Conservation (phyloP, 352 stramenopile species). For the Ophiocytium majus region DNA sequence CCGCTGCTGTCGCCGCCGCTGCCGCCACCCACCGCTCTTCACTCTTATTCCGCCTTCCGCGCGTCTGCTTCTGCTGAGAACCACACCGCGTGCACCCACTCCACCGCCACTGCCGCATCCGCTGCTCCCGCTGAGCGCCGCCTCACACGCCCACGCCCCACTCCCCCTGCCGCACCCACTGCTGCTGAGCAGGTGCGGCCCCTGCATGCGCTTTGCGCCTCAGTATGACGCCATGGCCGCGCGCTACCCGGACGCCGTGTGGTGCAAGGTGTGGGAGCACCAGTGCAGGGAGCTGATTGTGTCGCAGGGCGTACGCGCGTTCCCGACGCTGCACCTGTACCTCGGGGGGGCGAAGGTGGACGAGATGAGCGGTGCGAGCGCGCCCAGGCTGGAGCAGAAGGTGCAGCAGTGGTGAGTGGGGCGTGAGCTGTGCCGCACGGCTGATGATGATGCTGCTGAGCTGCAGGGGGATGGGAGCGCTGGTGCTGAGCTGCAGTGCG, state of each 20-base stretch:
- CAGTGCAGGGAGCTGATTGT: constrained; percentile 47
- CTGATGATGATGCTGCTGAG: too few species aligned
- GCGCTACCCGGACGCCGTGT: constrained; percentile 31
- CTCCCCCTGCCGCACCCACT: not conserved
- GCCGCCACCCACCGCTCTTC: too few species aligned
- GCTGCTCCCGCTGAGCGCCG: too few species aligned
- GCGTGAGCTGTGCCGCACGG: too few species aligned
- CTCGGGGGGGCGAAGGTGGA: constrained; percentile 38
- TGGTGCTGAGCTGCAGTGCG: too few species aligned
- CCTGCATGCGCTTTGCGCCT: constrained; percentile 39
- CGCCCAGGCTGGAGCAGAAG: constrained; percentile 35
- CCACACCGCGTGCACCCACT: too few species aligned
- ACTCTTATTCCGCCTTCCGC: not conserved
- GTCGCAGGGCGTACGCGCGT: constrained; percentile 27
- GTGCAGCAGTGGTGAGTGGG: constrained; percentile 29
- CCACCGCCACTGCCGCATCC: too few species aligned
- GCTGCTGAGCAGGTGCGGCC: constrained; percentile 22
- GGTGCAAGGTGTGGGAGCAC: constrained; percentile 46
- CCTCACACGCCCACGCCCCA: too few species aligned
- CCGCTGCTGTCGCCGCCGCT: too few species aligned
- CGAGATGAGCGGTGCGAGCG: constrained; percentile 34
- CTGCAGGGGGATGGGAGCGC: too few species aligned
- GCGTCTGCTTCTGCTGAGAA: not conserved
- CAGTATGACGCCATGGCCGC: constrained; percentile 35
- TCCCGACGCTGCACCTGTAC: constrained; percentile 51